phyloP scores from a whole-genome alignment of 345 rosid species.

The Syzygium grande region DNA sequence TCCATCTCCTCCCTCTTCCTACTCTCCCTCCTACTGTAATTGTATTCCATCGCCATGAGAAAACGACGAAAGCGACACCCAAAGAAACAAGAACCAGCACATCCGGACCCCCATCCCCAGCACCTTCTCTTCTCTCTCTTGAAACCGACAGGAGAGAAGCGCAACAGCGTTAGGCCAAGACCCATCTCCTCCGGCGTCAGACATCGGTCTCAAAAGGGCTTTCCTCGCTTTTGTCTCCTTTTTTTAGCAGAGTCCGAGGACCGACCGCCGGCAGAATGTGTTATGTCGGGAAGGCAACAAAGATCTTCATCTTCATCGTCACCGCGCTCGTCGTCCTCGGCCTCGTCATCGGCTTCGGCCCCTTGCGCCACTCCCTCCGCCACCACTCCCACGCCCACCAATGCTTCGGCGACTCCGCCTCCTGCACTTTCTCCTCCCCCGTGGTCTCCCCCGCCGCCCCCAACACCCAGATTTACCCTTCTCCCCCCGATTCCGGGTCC shows the following conservation, averaged over 20 bases:
- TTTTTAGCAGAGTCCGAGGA: neutral
- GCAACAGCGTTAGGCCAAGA: neutral
- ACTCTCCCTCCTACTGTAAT: neutral
- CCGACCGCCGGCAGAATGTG: constrained; percentile 25
- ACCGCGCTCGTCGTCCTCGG: constrained; percentile 59
- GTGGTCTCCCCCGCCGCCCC: constrained; percentile 37
- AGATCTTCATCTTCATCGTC: constrained; percentile 93
- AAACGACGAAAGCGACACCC: neutral
- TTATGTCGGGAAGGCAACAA: constrained; percentile 96
- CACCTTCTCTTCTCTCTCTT: neutral
- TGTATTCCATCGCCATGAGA: neutral
- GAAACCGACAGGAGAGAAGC: neutral
- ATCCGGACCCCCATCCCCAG: neutral
- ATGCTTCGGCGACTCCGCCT: constrained; percentile 56
- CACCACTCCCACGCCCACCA: constrained; percentile 26
- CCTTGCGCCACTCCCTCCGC: constrained; percentile 37
- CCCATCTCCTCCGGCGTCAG: neutral
- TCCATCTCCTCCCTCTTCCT: neutral
- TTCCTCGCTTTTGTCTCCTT: neutral
- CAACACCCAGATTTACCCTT: constrained; percentile 6
- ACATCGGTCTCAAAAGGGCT: neutral
- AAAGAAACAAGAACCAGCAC: neutral
- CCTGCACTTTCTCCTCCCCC: constrained; percentile 29
- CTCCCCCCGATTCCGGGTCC: constrained; percentile 18
- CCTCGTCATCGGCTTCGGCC: constrained; percentile 58